These are phyloP conservation scores for Septoria petroselini DNA, from an alignment of 2,329 filamentous ascomycete species.

Conservation along the genomic window DNA sequence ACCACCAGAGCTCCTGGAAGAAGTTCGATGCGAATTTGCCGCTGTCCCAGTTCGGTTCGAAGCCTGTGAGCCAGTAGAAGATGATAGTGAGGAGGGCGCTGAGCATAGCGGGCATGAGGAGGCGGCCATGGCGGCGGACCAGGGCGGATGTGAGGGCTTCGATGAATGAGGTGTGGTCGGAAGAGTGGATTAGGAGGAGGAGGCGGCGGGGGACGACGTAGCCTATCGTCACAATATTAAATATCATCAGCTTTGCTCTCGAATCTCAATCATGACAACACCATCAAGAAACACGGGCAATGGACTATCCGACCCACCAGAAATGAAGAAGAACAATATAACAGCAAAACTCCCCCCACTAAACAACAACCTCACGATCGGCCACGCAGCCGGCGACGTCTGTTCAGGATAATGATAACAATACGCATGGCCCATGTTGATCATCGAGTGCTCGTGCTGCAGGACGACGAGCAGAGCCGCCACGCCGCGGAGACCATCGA, in stretches of 20 bases:
- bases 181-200: constrained; percentile 29
- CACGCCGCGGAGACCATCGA: constrained; percentile 64
- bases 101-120: constrained; percentile 52
- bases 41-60: constrained; percentile 21
- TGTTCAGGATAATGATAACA: constrained; percentile 53
- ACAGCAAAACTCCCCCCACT: constrained; percentile 59
- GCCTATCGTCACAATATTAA: no score
- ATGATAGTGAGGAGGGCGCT: constrained; percentile 54
- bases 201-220: constrained; percentile 48
- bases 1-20: constrained; percentile 49
- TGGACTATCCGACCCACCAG: constrained; percentile 30
- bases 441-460: constrained; percentile 51
- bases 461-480: constrained; percentile 63
- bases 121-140: constrained; percentile 50
- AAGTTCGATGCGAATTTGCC: constrained; percentile 39
- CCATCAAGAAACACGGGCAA: not conserved
- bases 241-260: no score
- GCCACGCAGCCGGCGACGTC: constrained; percentile 49
- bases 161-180: constrained; percentile 38
- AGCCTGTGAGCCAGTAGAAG: constrained; percentile 50
- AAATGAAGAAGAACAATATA: constrained; percentile 50
- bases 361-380: constrained; percentile 44
- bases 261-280: not conserved
- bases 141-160: constrained; percentile 48
- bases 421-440: constrained; percentile 10